These are phyloP conservation scores for Suillus cothurnatus DNA, from an alignment of 768 basidiomycete genomes.

Conservation along the genomic window DNA sequence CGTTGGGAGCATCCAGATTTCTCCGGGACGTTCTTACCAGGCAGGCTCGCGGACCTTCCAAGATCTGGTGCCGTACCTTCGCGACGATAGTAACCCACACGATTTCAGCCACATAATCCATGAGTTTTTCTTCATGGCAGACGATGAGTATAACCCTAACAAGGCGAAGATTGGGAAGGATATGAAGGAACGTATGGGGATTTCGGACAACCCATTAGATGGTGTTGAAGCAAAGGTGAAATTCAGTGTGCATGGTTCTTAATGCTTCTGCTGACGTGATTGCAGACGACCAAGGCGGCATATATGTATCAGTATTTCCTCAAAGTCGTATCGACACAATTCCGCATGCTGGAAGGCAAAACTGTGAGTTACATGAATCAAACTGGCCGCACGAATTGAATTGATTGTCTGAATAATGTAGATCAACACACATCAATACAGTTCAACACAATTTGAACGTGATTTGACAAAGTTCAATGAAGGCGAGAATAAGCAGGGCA, in stretches of 20 bases:
- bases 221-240: slow-evolving; percentile 57
- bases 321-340: slow-evolving; percentile 97
- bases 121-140: slow-evolving; percentile 73
- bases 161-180: slow-evolving; percentile 62
- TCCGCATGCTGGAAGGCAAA: slow-evolving; percentile 79
- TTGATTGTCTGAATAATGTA: slow-evolving; percentile 26
- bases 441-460: slow-evolving; percentile 94
- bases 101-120: slow-evolving; percentile 93
- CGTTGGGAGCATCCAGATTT: slow-evolving; percentile 92
- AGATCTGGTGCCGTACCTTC: slow-evolving; percentile 93
- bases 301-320: slow-evolving; percentile 99
- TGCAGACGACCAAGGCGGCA: slow-evolving; percentile 71
- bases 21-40: slow-evolving; percentile 96
- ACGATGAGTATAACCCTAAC: slow-evolving; percentile 76
- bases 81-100: slow-evolving; percentile 84
- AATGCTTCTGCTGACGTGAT: slow-evolving; percentile 11
- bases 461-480: slow-evolving; percentile 68
- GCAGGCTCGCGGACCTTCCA: slow-evolving; percentile 75
- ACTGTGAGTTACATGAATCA: slow-evolving; percentile 45
- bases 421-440: slow-evolving; percentile 93
- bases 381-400: too few relatives aligned
- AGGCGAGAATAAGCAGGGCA: slow-evolving; percentile 62
- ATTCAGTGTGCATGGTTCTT: slow-evolving; percentile 8
- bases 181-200: slow-evolving; percentile 74
- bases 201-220: slow-evolving; percentile 78